A percentile compares a stretch with the other conserved stretches of the same genome.
phyloP scores from a whole-genome alignment of 2,329 filamentous ascomycete species.

The Cladophialophora chaetospira region DNA sequence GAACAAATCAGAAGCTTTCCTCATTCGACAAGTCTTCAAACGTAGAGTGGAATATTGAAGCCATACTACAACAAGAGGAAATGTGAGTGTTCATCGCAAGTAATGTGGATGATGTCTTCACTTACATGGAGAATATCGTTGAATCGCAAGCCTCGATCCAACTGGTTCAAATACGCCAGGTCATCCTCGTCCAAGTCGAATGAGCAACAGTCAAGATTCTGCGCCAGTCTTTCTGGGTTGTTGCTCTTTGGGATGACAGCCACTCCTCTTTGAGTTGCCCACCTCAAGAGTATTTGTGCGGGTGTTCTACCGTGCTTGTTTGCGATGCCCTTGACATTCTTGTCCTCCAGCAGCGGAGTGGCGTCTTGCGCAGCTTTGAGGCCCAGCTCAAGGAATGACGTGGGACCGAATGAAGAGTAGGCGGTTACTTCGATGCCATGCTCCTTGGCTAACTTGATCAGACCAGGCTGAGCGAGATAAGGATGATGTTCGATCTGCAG shows the following conservation, averaged over 20 bases:
- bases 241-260: conserved; percentile 82
- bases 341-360: conserved; percentile 70
- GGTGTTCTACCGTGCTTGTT: conserved; percentile 71
- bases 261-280: conserved; percentile 80
- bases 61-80: too few species aligned
- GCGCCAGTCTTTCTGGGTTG: conserved; percentile 47
- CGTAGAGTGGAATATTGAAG: too few species aligned
- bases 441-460: conserved; percentile 68
- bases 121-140: too few species aligned
- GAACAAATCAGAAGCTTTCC: too few species aligned
- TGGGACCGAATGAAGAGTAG: conserved; percentile 81
- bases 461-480: conserved; percentile 74
- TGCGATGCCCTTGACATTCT: conserved; percentile 65
- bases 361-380: conserved; percentile 56
- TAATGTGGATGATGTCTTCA: too few species aligned
- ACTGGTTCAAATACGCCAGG: conserved; percentile 22
- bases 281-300: conserved; percentile 80
- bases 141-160: conserved; percentile 30
- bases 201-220: conserved; percentile 24
- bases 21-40: too few species aligned
- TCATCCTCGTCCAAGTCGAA: conserved; percentile 29
- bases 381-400: conserved; percentile 72
- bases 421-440: conserved; percentile 76
- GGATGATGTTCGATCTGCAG: conserved; percentile 92
- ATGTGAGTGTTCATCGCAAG: too few species aligned